Evolutionary conservation across 2,329 filamentous ascomycete genomes (phyloP), one percentile per base, ranked within the genome.

Genomic region (Ophiostoma novo-ulmi): DNA sequence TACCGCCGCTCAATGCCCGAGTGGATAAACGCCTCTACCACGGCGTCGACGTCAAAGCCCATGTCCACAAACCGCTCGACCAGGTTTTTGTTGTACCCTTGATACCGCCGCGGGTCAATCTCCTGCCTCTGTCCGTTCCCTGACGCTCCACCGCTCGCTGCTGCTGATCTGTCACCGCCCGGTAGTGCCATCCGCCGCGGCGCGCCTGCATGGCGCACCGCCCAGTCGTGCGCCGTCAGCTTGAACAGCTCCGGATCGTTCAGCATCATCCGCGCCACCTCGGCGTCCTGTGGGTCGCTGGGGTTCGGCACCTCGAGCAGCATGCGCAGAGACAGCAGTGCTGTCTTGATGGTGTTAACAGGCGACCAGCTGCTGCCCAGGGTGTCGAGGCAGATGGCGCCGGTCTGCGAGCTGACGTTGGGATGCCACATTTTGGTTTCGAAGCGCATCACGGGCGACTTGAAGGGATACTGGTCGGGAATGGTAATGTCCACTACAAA

Each of bases 341-440:
- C 93, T 26, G 93, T 96, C 82, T 97, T 98, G 80, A 99, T 94
- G 17, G 94, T 99, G 73, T 97, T 87, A 35, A 99, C 94, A 0
- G 95, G 95, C 6, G 94, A 97, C 95, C 95, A 99, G 75, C 91
- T 93, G 14, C 87, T 87, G 11, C 91, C 90, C 20, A 99, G 86
- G 0, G 94, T 98, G 78, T 99, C 95, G 70, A 99, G 88, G 78
- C 95, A 99, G 79, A 99, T 99, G 36, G 94, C 94, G 70, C 95
- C 95, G 58, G 94, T 97, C 78, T 95, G 91, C 77, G 91, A 94
- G 84, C 92, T 96, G 81, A 99, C 88, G 78, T 99, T 99, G 44
- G 95, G 95, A 79, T 99, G 95, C 94, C 94, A 99, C 75, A 98
- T 90, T 80, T 90, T 94, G 74, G 95, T 99, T 74, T 90, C 87